A percentile compares a stretch with the other conserved stretches of the same genome.
Conservation (phyloP, 2,329 filamentous ascomycete genomes). For the Penicillium sp. region DNA sequence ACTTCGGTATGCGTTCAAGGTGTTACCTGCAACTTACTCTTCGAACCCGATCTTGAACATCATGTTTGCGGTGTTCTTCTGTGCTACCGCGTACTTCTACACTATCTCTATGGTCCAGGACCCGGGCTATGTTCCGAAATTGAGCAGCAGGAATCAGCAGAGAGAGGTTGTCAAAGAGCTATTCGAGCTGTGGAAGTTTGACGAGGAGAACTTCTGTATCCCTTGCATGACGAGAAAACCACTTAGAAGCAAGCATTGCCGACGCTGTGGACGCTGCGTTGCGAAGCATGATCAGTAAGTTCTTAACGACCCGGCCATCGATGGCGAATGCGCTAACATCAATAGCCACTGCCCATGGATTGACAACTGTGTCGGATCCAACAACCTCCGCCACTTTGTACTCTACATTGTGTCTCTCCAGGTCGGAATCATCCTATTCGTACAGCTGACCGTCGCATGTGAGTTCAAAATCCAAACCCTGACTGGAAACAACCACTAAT, state of each 20-base stretch:
- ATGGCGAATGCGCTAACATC: conserved; percentile 10
- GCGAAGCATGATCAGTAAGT: conserved; percentile 95
- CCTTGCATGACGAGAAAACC: conserved; percentile 93
- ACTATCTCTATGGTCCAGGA: conserved; percentile 81
- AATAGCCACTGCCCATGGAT: conserved; percentile 94
- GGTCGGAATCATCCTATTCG: conserved; percentile 70
- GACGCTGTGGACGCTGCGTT: conserved; percentile 85
- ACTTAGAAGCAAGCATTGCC: conserved; percentile 93
- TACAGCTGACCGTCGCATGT: conserved; percentile 74
- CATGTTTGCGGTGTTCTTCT: conserved; percentile 66
- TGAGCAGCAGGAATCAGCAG: conserved; percentile 85
- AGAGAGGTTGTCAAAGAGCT: conserved; percentile 87
- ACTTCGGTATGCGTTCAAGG: conserved; percentile 70
- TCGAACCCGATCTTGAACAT: conserved; percentile 74
- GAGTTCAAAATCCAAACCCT: conserved; percentile 36
- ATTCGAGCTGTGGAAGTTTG: conserved; percentile 81
- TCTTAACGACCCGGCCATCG: not conserved
- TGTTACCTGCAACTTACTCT: conserved; percentile 70
- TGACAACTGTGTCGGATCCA: conserved; percentile 91
- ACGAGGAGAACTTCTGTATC: conserved; percentile 92
- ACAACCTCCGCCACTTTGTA: conserved; percentile 95
- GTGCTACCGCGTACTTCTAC: conserved; percentile 82
- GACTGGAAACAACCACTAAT: not conserved
- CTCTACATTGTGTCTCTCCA: conserved; percentile 81
- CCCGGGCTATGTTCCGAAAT: conserved; percentile 89